A percentile compares a stretch with the other conserved stretches of the same genome.
Conservation (phyloP, 352 stramenopile genomes). For the Phytophthora quininea region DNA sequence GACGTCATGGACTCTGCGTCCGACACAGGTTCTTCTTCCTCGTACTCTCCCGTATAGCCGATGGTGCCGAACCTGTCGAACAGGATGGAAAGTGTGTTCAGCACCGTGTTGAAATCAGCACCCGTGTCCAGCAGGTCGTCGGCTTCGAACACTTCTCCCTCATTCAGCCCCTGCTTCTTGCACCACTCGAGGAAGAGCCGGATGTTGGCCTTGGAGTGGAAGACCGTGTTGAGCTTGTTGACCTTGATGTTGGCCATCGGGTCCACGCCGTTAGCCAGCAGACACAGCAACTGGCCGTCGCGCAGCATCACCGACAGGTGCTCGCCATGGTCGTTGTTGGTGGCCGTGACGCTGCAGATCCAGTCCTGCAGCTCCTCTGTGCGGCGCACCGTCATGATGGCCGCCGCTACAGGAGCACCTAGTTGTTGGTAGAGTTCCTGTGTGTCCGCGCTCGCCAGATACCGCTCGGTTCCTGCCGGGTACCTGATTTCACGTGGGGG, state of each 20-base stretch:
- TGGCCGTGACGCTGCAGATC: constrained; percentile 82
- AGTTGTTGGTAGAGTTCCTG: no score
- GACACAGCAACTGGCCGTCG: constrained; percentile 86
- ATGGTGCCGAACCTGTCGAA: constrained; percentile 83
- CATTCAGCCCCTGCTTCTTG: constrained; percentile 62
- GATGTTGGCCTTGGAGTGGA: constrained; percentile 88
- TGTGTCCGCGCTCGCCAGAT: no score
- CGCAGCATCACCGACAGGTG: constrained; percentile 85
- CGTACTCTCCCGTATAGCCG: constrained; percentile 55
- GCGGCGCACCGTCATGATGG: constrained; percentile 60
- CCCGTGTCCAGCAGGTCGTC: constrained; percentile 79
- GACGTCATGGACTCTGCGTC: constrained; percentile 73
- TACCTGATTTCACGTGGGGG: not conserved
- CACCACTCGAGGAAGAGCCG: constrained; percentile 86
- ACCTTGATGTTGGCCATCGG: constrained; percentile 74
- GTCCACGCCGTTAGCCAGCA: constrained; percentile 86
- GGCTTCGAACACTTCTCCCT: constrained; percentile 77
- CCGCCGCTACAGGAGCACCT: not conserved
- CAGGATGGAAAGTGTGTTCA: constrained; percentile 83
- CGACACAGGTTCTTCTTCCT: constrained; percentile 73
- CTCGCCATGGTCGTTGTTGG: constrained; percentile 69
- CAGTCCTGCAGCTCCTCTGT: constrained; percentile 86
- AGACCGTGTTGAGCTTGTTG: constrained; percentile 90
- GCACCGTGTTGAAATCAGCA: constrained; percentile 64
- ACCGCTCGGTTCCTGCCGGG: not conserved